A percentile compares a stretch with the other conserved stretches of the same genome.
phyloP scores from a whole-genome alignment of 768 basidiomycete species.

The Mycena capillaripes region DNA sequence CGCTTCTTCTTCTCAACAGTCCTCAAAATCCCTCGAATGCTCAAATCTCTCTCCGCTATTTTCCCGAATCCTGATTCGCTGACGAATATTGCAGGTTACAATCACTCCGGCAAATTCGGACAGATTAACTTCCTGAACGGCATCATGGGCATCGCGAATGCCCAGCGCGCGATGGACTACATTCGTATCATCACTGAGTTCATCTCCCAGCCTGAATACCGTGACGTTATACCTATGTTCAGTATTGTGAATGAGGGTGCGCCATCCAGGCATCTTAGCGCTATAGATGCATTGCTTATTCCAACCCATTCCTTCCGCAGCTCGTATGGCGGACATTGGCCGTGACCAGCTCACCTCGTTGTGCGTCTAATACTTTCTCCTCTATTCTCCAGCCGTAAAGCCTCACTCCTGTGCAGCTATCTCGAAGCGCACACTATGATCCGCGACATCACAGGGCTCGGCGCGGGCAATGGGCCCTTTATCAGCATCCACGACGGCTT shows the following conservation, averaged over 20 bases:
- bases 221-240: constrained; percentile 62
- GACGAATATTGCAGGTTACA: background rate
- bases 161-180: background rate
- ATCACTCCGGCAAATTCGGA: background rate
- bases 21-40: background rate
- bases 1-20: too few relatives aligned
- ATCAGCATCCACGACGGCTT: constrained; percentile 66
- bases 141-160: background rate
- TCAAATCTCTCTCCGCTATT: background rate
- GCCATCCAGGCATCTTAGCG: background rate
- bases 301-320: background rate
- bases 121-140: constrained; percentile 2
- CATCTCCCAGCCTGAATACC: constrained; percentile 53
- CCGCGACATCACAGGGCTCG: constrained; percentile 69
- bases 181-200: constrained; percentile 2
- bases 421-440: constrained; percentile 63
- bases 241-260: constrained; percentile 56
- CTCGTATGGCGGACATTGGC: background rate
- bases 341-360: background rate
- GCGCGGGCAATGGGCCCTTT: constrained; percentile 61
- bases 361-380: background rate
- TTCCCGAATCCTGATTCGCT: too few relatives aligned
- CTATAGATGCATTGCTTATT: background rate
- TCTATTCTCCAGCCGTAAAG: too few relatives aligned
- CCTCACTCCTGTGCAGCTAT: constrained; percentile 53